Conservation (phyloP, 176 grass and related monocot genomes). For the Poa pratensis region DNA sequence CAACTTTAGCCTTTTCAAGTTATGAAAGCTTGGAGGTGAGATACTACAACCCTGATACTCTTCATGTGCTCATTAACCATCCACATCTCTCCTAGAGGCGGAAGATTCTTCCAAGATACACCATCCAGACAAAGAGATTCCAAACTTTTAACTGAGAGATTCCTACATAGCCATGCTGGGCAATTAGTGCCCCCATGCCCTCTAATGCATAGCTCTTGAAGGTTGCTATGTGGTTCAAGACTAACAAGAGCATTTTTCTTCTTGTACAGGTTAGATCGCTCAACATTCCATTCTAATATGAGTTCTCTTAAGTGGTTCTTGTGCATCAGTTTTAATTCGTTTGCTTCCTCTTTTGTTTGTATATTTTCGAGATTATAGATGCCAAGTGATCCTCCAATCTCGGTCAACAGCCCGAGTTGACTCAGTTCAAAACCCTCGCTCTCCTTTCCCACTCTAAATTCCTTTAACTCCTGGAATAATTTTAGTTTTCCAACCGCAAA, state of each 20-base stretch:
- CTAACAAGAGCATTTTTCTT: not conserved
- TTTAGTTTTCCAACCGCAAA: not conserved
- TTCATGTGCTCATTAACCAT: not conserved
- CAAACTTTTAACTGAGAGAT: not conserved
- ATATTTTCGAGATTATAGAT: conserved; percentile 25
- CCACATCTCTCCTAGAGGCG: not conserved
- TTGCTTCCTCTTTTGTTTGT: not conserved
- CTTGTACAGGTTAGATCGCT: accelerated
- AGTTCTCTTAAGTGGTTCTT: not conserved
- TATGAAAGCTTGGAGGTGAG: not conserved
- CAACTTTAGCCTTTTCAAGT: not conserved
- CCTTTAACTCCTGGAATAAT: not conserved
- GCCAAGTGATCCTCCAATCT: not conserved
- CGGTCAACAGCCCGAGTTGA: not conserved
- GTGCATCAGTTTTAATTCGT: not conserved
- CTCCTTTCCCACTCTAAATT: not conserved
- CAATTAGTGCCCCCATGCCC: not conserved
- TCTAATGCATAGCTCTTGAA: not conserved
- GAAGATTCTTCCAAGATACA: not conserved
- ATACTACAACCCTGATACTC: not conserved
- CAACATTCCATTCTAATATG: not conserved
- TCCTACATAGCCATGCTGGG: not conserved
- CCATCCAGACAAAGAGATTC: not conserved
- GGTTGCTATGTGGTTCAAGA: not conserved
- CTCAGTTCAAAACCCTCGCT: not conserved